Conservation (phyloP, 371 early-diverging fungal species). For the Capillidium heterosporum region DNA sequence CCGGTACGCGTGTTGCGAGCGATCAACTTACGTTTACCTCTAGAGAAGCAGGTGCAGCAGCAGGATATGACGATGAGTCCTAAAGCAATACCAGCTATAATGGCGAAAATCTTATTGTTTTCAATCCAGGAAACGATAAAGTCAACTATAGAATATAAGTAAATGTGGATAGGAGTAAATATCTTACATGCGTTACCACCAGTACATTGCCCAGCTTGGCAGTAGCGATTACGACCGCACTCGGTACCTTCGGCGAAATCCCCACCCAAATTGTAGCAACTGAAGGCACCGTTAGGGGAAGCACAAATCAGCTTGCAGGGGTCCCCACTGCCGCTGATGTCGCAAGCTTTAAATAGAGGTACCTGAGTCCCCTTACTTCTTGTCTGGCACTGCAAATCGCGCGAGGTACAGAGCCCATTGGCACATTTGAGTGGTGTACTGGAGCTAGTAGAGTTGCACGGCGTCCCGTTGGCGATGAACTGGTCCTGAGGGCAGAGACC, state of each 20-base stretch:
- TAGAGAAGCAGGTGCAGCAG: background rate
- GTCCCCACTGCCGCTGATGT: conserved; percentile 24
- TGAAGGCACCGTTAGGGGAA: conserved; percentile 21
- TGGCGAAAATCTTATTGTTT: conserved; percentile 21
- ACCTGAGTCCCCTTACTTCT: conserved; percentile 25
- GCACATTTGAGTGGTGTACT: conserved; percentile 42
- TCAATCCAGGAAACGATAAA: conserved; percentile 22
- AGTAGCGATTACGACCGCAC: conserved; percentile 57
- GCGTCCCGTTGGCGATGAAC: conserved; percentile 38
- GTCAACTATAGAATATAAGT: conserved; percentile 13
- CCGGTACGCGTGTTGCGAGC: background rate
- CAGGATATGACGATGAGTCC: conserved; percentile 27
- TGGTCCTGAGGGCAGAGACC: conserved; percentile 58
- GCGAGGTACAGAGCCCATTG: conserved; percentile 72
- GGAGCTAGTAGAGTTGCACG: conserved; percentile 26
- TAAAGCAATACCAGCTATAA: conserved; percentile 26
- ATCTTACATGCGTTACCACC: conserved; percentile 24
- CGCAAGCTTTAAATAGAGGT: conserved; percentile 24
- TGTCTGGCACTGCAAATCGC: conserved; percentile 60
- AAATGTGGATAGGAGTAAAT: background rate
- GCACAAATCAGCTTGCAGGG: conserved; percentile 49
- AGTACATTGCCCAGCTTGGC: conserved; percentile 24
- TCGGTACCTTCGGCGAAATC: conserved; percentile 74
- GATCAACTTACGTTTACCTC: background rate
- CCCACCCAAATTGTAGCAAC: conserved; percentile 54